These are phyloP conservation scores for Ogataea populi-albae DNA, from an alignment of 805 yeast genomes.

Conservation along the genomic window DNA sequence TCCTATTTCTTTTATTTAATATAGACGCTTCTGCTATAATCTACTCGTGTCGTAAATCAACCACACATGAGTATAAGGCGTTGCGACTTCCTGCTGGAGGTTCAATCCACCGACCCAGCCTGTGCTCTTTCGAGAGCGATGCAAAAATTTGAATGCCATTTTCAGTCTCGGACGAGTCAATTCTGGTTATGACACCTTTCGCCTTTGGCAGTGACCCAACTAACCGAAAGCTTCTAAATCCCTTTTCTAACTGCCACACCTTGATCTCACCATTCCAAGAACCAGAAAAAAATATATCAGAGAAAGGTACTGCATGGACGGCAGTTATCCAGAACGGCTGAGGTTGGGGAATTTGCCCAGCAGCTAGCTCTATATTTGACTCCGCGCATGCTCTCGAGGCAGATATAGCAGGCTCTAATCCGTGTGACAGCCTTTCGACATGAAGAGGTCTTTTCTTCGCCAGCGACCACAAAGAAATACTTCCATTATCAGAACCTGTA, in stretches of 20 bases:
- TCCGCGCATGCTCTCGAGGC: slow-evolving; percentile 57
- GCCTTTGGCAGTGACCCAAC: slow-evolving; percentile 58
- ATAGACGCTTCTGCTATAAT: too few relatives aligned
- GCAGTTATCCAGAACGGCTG: slow-evolving; percentile 88
- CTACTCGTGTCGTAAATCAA: slow-evolving; percentile 36
- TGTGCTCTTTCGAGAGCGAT: slow-evolving; percentile 78
- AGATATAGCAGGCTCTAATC: slow-evolving; percentile 44
- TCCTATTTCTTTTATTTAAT: too few relatives aligned
- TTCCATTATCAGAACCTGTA: slow-evolving; percentile 95
- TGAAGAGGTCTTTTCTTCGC: slow-evolving; percentile 85
- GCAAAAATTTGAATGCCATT: slow-evolving; percentile 58
- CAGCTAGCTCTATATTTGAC: slow-evolving; percentile 33
- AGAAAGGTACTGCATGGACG: slow-evolving; percentile 76
- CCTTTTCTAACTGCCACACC: slow-evolving; percentile 74
- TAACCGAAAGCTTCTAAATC: slow-evolving; percentile 55
- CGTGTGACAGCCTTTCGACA: slow-evolving; percentile 74
- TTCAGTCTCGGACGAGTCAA: slow-evolving; percentile 52
- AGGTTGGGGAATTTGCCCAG: slow-evolving; percentile 58
- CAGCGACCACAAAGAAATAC: slow-evolving; percentile 82
- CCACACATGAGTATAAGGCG: slow-evolving; percentile 58
- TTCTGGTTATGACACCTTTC: slow-evolving; percentile 67
- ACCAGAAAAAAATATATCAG: slow-evolving; percentile 82
- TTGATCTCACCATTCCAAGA: slow-evolving; percentile 79
- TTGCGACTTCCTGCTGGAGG: slow-evolving; percentile 66
- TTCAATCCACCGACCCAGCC: slow-evolving; percentile 82